Base-by-base conservation (phyloP, 2,329 filamentous ascomycete species). In the Colletotrichum chlorophyti region DNA sequence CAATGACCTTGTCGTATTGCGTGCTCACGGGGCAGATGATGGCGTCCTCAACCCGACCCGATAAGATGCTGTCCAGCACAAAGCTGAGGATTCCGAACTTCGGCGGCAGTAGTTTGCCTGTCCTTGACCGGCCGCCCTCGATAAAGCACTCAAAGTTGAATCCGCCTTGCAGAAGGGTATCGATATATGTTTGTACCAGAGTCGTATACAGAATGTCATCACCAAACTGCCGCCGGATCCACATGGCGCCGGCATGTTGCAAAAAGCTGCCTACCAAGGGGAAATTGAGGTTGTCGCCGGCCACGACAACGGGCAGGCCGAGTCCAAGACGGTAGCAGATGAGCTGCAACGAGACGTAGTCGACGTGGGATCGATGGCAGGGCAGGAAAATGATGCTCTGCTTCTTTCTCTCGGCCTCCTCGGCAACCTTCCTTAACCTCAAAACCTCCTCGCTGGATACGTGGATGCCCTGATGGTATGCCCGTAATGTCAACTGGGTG, bases 131-230 rank as follows among this genome's bases (percentile, higher is more conserved):
- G 1, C 94, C 93, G 14, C 95, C 95, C 76, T 99, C 95, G 58
- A 99, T 96, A 67, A 99, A 99, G 72, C 95, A 99, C 73, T 97
- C 94, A 45, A 99, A 86, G 70, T 99, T 98, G 74, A 89, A 97
- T 1, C 95, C 95, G 63, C 91, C 88, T 68, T 95, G 91, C 3
- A 99, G 79, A 38, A 99, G 72, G 0, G 92, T 96, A 71, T 99
- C 95, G 66, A 99, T 93, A 69, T 99, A 99, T 6, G 93, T 86
- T 73, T 99, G 95, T 6, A 99, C 94, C n/a, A 98, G 80, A 0
- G 93, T 94, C 5, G 87, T 86, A 71, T 99, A 99, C 1, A 99
- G 77, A 31, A 90, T 85, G 70, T 99, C 95, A 61, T 97, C 91
- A 37, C 93, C 93, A 73, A 99, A 99, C 47, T 91, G 91, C 42